Conservation (phyloP, 2,329 filamentous ascomycete species). For the Daldinia sp. region DNA sequence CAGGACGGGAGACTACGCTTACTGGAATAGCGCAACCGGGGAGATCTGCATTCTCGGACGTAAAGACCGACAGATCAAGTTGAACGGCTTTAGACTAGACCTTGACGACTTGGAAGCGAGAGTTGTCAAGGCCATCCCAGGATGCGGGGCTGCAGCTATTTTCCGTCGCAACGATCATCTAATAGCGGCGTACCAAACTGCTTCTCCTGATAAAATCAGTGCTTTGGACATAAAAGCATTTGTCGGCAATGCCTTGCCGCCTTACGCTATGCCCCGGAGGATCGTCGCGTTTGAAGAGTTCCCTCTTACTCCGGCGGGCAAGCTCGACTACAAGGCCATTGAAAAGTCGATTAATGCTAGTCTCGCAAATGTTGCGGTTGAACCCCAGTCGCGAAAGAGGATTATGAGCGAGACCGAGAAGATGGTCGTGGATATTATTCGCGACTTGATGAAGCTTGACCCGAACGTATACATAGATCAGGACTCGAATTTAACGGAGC, state of each 20-base stretch:
- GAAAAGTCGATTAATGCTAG: not conserved
- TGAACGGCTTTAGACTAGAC: not conserved
- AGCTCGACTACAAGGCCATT: slow-evolving; percentile 8
- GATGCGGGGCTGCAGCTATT: not conserved
- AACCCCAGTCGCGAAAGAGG: not conserved
- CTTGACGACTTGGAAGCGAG: not conserved
- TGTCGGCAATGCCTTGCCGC: not conserved
- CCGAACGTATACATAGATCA: not conserved
- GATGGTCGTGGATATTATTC: not conserved
- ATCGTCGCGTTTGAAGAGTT: not conserved
- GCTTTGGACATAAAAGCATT: not conserved
- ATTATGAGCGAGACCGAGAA: not conserved
- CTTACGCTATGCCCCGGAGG: slow-evolving; percentile 9
- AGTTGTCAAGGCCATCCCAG: not conserved
- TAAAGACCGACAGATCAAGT: slow-evolving; percentile 8
- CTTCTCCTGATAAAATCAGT: not conserved
- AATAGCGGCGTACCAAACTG: not conserved
- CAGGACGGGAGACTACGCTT: slow-evolving; percentile 11
- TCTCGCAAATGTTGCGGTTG: not conserved
- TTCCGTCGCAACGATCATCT: not conserved
- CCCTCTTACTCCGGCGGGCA: slow-evolving; percentile 4
- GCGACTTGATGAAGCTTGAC: not conserved
- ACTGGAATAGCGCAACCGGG: slow-evolving; percentile 3
- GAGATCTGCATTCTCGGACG: slow-evolving; percentile 5
- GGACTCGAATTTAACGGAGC: not conserved